phyloP scores from a whole-genome alignment of 768 basidiomycete genomes.

The Boletales sp. region DNA sequence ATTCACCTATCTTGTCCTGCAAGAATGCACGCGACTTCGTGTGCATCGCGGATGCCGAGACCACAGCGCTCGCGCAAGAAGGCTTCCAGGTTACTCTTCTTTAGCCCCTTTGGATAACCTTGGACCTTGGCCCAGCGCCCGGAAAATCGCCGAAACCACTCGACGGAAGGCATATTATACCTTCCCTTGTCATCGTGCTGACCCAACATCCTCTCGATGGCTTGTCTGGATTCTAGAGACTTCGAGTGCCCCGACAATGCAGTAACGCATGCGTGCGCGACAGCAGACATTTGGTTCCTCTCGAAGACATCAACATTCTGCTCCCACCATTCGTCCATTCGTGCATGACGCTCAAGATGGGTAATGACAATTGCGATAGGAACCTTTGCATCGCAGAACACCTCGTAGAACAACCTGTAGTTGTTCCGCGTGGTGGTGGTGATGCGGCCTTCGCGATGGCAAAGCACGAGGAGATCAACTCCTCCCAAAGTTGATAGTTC shows the following conservation, averaged over 20 bases:
- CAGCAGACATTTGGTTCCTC: background rate
- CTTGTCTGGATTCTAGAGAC: background rate
- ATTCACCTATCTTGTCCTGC: background rate
- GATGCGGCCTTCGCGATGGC: background rate
- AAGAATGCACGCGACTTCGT: background rate
- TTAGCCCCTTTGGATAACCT: background rate
- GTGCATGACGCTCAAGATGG: background rate
- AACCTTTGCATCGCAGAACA: background rate
- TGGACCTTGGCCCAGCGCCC: background rate
- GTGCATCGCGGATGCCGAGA: background rate
- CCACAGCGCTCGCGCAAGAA: background rate
- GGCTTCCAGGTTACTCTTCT: background rate
- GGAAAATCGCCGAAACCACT: background rate
- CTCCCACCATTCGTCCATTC: constrained; percentile 5
- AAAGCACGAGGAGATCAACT: constrained; percentile 3
- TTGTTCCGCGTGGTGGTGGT: background rate
- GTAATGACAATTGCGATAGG: constrained; percentile 3
- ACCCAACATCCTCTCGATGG: background rate
- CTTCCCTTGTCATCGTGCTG: background rate
- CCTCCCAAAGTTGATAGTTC: background rate
- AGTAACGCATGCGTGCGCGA: constrained; percentile 3
- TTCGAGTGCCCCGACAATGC: background rate
- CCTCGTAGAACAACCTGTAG: constrained; percentile 3
- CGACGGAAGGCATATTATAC: constrained; percentile 1
- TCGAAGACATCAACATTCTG: background rate